These are phyloP conservation scores for rapeseed (Brassica napus) DNA, from an alignment of 345 rosid genomes.

Conservation along the genomic window Da-Ae NC_063451.1:16969501-16970000, in stretches of 20 bases:
- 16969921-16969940: background rate
- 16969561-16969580: background rate
- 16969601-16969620: background rate
- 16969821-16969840: background rate
- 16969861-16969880: background rate
- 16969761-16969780: background rate
- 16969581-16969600: background rate
- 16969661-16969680: background rate
- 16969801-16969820: background rate
- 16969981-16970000: too few relatives aligned
- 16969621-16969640: background rate
- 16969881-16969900: background rate
- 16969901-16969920: background rate
- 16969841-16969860: background rate
- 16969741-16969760: background rate
- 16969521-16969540: constrained; percentile 78
- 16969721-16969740: background rate
- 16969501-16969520: constrained; percentile 47
- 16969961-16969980: too few relatives aligned
- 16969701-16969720: background rate
- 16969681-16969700: background rate
- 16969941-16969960: too few relatives aligned
- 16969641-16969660: background rate
- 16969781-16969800: background rate
- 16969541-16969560: constrained; percentile 41